These are phyloP conservation scores for Zychaea mexicana DNA, from an alignment of 371 early-diverging fungal species.

Conservation along the genomic window DNA sequence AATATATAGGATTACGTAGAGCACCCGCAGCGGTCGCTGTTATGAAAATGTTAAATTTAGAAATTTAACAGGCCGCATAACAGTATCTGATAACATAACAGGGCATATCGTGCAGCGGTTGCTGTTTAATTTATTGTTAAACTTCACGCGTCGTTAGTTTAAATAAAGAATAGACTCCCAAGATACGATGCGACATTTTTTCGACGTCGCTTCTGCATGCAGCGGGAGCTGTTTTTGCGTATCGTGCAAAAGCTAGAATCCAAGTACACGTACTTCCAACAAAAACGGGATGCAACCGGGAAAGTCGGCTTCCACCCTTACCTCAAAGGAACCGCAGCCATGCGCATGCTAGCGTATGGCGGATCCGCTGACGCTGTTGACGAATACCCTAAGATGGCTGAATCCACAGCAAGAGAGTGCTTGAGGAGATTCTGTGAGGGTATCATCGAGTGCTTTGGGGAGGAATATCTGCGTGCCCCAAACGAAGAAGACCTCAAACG, in stretches of 20 bases:
- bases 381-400: background rate
- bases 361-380: constrained; percentile 2
- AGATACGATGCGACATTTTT: background rate
- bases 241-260: background rate
- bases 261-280: background rate
- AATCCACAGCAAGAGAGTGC: background rate
- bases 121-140: no score
- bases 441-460: background rate
- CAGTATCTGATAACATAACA: no score
- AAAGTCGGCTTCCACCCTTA: background rate
- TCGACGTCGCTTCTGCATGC: background rate
- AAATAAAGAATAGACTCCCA: no score
- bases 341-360: background rate
- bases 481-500: background rate
- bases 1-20: no score
- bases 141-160: no score
- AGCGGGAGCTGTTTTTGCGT: background rate
- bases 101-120: no score
- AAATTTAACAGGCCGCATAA: no score
- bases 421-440: background rate
- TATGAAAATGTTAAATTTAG: no score
- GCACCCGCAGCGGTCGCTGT: no score
- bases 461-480: background rate
- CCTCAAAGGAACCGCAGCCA: background rate
- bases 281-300: background rate